Evolutionary conservation across 1,284 basidiomycete genomes (phyloP).

Genomic region (Ustilago loliicola): DNA sequence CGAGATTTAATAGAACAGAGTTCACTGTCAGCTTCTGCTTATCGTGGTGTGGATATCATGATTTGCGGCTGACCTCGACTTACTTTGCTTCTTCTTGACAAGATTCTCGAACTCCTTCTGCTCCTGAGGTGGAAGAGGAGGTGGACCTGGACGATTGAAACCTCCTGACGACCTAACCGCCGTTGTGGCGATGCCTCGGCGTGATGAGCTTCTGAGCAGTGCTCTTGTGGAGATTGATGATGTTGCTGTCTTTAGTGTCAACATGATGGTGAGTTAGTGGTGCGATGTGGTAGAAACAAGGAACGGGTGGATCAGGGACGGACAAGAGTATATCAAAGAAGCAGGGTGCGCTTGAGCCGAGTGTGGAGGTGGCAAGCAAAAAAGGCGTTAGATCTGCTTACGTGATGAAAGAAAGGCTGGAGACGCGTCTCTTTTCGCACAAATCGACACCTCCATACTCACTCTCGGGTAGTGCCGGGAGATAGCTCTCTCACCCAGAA

Average conservation of each 20-base stretch:
- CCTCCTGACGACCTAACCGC: slow-evolving; percentile 5
- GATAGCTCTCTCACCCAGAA: not conserved
- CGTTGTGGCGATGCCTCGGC: slow-evolving; percentile 26
- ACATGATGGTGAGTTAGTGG: slow-evolving; percentile 9
- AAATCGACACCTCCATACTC: not conserved
- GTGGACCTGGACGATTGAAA: slow-evolving; percentile 70
- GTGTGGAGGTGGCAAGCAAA: slow-evolving; percentile 33
- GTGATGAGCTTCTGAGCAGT: slow-evolving; percentile 8
- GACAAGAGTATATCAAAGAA: not conserved
- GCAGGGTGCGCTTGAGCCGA: not conserved
- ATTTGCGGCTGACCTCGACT: slow-evolving; percentile 14
- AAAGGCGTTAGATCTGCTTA: slow-evolving; percentile 29
- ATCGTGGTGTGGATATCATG: not conserved
- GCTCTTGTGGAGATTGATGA: not conserved
- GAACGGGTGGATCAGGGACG: not conserved
- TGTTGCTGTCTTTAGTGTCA: slow-evolving; percentile 11
- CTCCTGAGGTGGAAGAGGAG: slow-evolving; percentile 69
- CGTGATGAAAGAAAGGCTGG: slow-evolving; percentile 13
- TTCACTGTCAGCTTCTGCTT: not conserved
- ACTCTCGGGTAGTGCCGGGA: slow-evolving; percentile 12
- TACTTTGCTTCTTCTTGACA: slow-evolving; percentile 68
- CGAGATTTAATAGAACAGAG: not conserved
- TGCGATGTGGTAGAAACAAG: not conserved
- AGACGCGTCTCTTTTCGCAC: not conserved
- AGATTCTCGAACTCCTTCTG: slow-evolving; percentile 72